Evolutionary conservation across 1,284 basidiomycete species (phyloP).

Genomic region (Stereum hirsutum): DNA sequence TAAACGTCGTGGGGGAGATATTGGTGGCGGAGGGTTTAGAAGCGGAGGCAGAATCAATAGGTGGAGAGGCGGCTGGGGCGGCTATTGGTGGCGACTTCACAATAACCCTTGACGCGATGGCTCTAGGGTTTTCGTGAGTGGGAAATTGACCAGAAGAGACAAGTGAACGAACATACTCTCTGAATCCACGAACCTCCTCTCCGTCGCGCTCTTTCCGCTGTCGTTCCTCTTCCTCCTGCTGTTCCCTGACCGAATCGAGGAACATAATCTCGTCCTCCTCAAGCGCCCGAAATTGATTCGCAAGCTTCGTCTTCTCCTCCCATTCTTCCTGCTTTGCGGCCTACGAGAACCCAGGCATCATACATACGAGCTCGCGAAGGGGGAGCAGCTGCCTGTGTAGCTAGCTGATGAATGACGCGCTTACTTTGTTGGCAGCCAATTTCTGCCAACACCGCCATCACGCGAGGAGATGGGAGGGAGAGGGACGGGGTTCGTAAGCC

Average conservation of each 20-base stretch:
- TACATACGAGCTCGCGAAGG: too few relatives aligned
- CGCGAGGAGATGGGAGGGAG: background rate
- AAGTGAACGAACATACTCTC: slow-evolving; percentile 43
- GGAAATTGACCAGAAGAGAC: slow-evolving; percentile 1
- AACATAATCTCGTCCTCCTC: slow-evolving; percentile 89
- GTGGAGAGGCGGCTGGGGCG: slow-evolving; percentile 13
- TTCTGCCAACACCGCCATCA: slow-evolving; percentile 41
- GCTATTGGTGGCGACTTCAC: slow-evolving; percentile 37
- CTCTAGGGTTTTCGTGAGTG: slow-evolving; percentile 32
- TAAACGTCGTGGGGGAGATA: background rate
- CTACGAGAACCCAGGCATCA: slow-evolving; percentile 39
- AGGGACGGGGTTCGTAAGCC: background rate
- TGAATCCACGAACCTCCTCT: slow-evolving; percentile 74
- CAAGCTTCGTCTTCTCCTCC: slow-evolving; percentile 88
- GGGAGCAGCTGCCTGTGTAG: too few relatives aligned
- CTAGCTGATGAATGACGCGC: slow-evolving; percentile 13
- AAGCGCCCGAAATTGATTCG: slow-evolving; percentile 86
- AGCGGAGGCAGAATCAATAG: slow-evolving; percentile 5
- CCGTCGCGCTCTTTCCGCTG: slow-evolving; percentile 67
- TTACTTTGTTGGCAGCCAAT: slow-evolving; percentile 75
- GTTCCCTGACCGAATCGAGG: slow-evolving; percentile 72
- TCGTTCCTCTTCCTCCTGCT: slow-evolving; percentile 68
- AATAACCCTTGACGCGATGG: slow-evolving; percentile 62
- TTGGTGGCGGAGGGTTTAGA: background rate
- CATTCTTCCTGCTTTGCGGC: slow-evolving; percentile 89